A percentile compares a stretch with the other conserved stretches of the same genome.
Conservation (phyloP, 2,329 filamentous ascomycete species). For the Fusarium succisae region DNA sequence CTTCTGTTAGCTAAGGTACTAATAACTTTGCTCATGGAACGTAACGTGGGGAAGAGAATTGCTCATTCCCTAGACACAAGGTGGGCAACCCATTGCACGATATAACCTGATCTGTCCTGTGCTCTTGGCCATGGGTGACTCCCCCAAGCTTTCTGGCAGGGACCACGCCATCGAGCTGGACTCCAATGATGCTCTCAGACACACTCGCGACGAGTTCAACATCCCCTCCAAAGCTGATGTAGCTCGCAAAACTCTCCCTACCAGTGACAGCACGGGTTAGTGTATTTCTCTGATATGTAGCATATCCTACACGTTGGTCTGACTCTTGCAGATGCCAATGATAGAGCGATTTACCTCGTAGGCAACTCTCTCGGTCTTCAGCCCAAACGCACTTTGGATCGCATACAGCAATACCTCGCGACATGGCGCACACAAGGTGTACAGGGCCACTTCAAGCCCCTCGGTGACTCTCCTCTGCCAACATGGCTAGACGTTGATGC, state of each 20-base stretch:
- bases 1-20: not conserved
- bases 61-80: not conserved
- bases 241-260: conserved; percentile 41
- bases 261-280: conserved; percentile 8
- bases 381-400: conserved; percentile 66
- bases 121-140: conserved; percentile 28
- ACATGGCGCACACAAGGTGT: conserved; percentile 85
- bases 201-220: conserved; percentile 72
- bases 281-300: not conserved
- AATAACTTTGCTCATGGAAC: not conserved
- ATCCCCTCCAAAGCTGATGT: conserved; percentile 65
- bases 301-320: not conserved
- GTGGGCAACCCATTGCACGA: conserved; percentile 2
- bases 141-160: conserved; percentile 11
- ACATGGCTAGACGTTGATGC: conserved; percentile 80
- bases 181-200: conserved; percentile 61
- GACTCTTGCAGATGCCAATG: conserved; percentile 8
- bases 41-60: conserved; percentile 9
- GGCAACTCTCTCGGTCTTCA: conserved; percentile 87
- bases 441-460: conserved; percentile 77
- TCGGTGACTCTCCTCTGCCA: conserved; percentile 71
- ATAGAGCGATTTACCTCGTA: conserved; percentile 74
- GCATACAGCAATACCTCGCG: conserved; percentile 73
- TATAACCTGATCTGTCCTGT: conserved; percentile 1
- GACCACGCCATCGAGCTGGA: conserved; percentile 55